Conservation (phyloP, 148 eudicot species). For the Simmondsia chinensis region DNA sequence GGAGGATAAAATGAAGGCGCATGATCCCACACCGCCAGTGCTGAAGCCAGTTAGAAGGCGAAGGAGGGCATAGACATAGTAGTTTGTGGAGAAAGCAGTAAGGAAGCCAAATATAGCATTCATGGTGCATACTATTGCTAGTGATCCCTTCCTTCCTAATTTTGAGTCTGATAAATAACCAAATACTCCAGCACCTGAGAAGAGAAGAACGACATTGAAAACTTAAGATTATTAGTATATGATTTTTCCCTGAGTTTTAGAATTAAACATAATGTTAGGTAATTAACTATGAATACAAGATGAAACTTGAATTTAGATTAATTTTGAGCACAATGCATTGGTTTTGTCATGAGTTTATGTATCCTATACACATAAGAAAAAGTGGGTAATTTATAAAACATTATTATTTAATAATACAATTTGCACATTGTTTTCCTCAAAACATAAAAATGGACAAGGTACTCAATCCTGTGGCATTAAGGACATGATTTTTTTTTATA, state of each 20-base stretch:
- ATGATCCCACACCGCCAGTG: conserved; percentile 79
- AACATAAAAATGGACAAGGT: too few species aligned
- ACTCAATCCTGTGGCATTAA: too few species aligned
- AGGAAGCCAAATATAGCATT: conserved; percentile 57
- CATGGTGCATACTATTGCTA: conserved; percentile 41
- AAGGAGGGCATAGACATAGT: conserved; percentile 33
- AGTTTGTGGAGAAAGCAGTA: conserved; percentile 55
- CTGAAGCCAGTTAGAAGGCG: conserved; percentile 68
- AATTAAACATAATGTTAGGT: background rate
- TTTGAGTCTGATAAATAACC: conserved; percentile 80
- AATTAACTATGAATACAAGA: too few species aligned
- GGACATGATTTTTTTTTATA: too few species aligned
- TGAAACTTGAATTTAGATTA: too few species aligned
- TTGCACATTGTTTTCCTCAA: too few species aligned
- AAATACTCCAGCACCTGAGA: conserved; percentile 83
- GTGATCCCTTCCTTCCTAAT: conserved; percentile 71
- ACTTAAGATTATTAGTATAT: background rate
- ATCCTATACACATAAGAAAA: too few species aligned
- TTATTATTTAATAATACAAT: too few species aligned
- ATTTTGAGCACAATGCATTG: too few species aligned
- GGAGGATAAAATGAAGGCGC: conserved; percentile 71
- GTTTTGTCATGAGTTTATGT: too few species aligned
- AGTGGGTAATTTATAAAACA: too few species aligned
- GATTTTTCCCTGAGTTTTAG: background rate
- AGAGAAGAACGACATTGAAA: background rate